These are phyloP conservation scores for Syzygium aqueum DNA, from an alignment of 345 rosid genomes.

Conservation along the genomic window DNA sequence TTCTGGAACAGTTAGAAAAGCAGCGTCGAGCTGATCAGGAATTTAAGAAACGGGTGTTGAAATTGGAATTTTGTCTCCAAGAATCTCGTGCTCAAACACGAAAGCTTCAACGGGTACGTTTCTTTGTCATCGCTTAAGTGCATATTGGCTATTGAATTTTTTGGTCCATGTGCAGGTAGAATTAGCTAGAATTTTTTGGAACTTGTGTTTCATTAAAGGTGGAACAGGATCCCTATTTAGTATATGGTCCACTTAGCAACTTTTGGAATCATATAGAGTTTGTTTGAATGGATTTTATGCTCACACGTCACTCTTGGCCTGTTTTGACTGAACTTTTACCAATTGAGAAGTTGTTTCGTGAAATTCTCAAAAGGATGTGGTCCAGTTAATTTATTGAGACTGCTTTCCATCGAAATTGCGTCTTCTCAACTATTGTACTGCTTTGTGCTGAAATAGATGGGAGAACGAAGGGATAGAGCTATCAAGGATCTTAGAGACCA, in stretches of 20 bases:
- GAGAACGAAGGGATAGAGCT: constrained; percentile 82
- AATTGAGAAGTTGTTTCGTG: neutral
- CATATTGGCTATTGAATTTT: neutral
- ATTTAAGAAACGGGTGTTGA: constrained; percentile 82
- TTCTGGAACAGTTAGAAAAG: constrained; percentile 64
- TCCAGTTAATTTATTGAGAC: neutral
- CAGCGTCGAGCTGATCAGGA: constrained; percentile 83
- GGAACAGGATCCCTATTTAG: neutral
- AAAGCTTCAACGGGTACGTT: constrained; percentile 68
- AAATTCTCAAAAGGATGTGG: neutral
- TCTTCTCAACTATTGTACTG: neutral
- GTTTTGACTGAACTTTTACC: neutral
- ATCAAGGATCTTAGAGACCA: constrained; percentile 68
- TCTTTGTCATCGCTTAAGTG: neutral
- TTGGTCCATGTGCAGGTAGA: neutral
- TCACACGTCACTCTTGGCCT: neutral
- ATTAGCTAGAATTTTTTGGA: neutral
- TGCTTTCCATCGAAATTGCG: neutral
- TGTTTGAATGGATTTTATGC: neutral
- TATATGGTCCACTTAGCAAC: neutral
- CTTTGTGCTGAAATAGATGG: constrained; percentile 39
- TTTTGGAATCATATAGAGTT: neutral
- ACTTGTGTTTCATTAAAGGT: neutral
- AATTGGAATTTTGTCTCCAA: constrained; percentile 86
- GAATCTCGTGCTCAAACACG: constrained; percentile 85